Base-by-base conservation (phyloP, 352 stramenopile genomes). In the Phytophthora foliorum region DNA sequence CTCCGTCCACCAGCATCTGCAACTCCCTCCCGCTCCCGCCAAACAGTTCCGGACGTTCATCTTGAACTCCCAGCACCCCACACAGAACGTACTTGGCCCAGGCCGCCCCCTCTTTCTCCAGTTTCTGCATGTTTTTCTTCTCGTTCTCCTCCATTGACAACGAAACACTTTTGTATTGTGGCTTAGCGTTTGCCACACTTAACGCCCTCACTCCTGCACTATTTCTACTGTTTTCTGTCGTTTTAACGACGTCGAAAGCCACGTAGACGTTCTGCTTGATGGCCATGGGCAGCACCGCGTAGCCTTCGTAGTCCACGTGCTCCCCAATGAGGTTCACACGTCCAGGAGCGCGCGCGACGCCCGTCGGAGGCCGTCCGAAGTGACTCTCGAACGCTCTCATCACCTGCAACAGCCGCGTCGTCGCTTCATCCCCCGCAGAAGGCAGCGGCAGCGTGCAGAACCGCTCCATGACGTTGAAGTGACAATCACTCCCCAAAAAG, bases 271-370 rank as follows among this genome's bases (percentile, higher is more conserved):
- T 79, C 52, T 92, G 76, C 3, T 75, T 55, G 38, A 96, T 86
- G 9, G 90, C 90, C 81, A 94, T 94, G 54, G 88, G 89, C 21
- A 97, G 63, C 54, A 96, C 90, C 25, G 78, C 75, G 74, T 95
- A 97, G 13, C 84, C 83, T 68, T 96, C 82, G 67, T 97, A 97
- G 77, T 96, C 88, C 39, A 97, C 76, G 68, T 96, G 88, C 75
- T 96, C 90, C 4, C 90, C 90, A 31, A 97, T 94, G 51, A 97
- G 75, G 58, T 96, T 97, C 36, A 96, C 86, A 31, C 90, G 82
- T 0, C 90, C 90, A 22, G 90, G 90, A 24, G 88, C 86, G 13
- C 79, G 68, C 25, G 86, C 68, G 9, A 89, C 69, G 24, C 72
- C 82, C 2, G 56, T 36, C 9, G 85, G 71, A 9, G 36, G 24